Evolutionary conservation across 2,329 filamentous ascomycete species (phyloP).

Genomic region (Epichloe elymi): DNA sequence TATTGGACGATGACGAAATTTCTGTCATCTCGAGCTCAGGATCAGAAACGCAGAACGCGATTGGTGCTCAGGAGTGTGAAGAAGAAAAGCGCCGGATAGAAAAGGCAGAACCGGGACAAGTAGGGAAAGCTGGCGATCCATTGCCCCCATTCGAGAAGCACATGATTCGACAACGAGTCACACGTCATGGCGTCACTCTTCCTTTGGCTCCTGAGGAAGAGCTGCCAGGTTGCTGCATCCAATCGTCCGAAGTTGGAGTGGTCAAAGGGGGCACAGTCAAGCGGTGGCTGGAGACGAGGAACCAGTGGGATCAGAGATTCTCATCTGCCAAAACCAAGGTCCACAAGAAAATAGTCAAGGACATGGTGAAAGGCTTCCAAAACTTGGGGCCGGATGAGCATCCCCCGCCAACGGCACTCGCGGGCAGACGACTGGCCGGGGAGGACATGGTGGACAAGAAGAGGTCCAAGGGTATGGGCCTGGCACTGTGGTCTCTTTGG

Average conservation of each 20-base stretch:
- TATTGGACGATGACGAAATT: constrained; percentile 63
- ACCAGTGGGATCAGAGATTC: constrained; percentile 61
- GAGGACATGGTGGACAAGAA: constrained; percentile 32
- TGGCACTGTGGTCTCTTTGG: constrained; percentile 78
- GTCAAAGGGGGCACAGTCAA: constrained; percentile 64
- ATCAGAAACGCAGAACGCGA: constrained; percentile 18
- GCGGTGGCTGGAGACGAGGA: constrained; percentile 70
- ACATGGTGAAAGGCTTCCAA: constrained; percentile 59
- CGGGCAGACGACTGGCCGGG: constrained; percentile 46
- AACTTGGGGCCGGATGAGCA: constrained; percentile 57
- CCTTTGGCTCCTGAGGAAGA: constrained; percentile 51
- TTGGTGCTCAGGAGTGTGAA: constrained; percentile 12
- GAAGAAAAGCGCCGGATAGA: constrained; percentile 9
- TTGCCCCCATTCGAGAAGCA: constrained; percentile 67
- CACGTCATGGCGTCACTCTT: constrained; percentile 61
- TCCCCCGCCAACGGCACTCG: constrained; percentile 80
- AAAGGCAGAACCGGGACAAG: constrained; percentile 20
- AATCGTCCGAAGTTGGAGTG: constrained; percentile 55
- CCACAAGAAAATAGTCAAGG: constrained; percentile 59
- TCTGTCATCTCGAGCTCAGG: constrained; percentile 57
- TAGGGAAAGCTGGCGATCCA: constrained; percentile 79
- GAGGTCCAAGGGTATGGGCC: constrained; percentile 55
- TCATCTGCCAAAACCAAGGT: constrained; percentile 55
- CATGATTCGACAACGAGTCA: constrained; percentile 86
- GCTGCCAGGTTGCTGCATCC: constrained; percentile 51